Base-by-base conservation (phyloP, 225 moss, liverwort and hornwort species). In the Thuidium tamariscinum region DNA sequence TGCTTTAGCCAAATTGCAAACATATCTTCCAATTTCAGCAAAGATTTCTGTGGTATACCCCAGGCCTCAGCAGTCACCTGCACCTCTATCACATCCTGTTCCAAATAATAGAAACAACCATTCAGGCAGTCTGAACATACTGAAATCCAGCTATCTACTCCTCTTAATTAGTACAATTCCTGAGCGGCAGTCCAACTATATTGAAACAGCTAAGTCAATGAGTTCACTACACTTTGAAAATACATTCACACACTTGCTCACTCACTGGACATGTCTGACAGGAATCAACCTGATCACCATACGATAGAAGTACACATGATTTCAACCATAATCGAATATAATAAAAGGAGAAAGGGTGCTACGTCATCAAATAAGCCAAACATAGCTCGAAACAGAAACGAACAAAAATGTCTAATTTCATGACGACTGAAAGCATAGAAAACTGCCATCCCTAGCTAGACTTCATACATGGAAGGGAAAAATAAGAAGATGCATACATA, bases 1-100 rank as follows among this genome's bases (percentile, higher is more conserved):
- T 96, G 96, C 86, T 95, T 96, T n/a, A 96, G 89, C 95, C 96
- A 96, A 82, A 46, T 89, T 86, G 96, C 95, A 90, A 96, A 95
- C 91, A 95, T 92, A 66, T 95, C 96, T 87, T 96, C 95, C 92
- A 96, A 83, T 92, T 95, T 96, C 74, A 92, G 80, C 61, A 96
- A 89, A 56, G 95, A 92, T 84, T 95, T 95, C 68, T 91, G 94
- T 55, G 96, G 89, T 67, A 95, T 93, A 88, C 96, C 96, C 96
- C 96, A 96, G 68, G 90, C 90, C 60, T 96, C 93, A 46, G 93
- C 90, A 90, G 88, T 90, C 81, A 91, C 91, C 88, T 91, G 94
- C 84, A 95, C 91, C 91, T 94, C 94, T 83, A 84, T 52, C 69
- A 87, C 61, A 88, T 92, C 92, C 94, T 94, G 94, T 77, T 87